phyloP scores from a whole-genome alignment of 768 basidiomycete genomes.

The Boletus eberwhitei region DNA sequence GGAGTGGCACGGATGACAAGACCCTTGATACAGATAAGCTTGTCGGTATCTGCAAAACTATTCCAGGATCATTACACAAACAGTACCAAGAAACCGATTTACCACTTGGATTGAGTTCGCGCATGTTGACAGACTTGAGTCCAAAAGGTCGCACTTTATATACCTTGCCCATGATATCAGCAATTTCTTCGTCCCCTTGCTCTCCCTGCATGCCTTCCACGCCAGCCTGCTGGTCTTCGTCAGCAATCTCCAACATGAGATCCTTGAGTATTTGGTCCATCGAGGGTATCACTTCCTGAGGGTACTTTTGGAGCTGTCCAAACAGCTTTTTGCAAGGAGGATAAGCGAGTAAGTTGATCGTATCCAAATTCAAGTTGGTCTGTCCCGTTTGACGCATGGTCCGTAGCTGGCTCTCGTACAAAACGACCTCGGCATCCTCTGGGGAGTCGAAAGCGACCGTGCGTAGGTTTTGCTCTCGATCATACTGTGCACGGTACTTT shows the following conservation, averaged over 20 bases:
- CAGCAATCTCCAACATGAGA: slow-evolving; percentile 83
- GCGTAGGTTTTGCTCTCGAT: slow-evolving; percentile 56
- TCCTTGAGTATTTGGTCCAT: slow-evolving; percentile 98
- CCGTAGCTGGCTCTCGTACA: slow-evolving; percentile 81
- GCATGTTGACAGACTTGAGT: slow-evolving; percentile 83
- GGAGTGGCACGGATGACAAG: slow-evolving; percentile 96
- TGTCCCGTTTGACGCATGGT: slow-evolving; percentile 90
- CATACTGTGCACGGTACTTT: slow-evolving; percentile 76
- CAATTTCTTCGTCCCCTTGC: slow-evolving; percentile 80
- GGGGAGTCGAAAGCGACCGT: slow-evolving; percentile 54
- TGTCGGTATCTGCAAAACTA: slow-evolving; percentile 80
- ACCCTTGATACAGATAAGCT: slow-evolving; percentile 93
- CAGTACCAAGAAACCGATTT: slow-evolving; percentile 13
- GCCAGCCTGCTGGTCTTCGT: slow-evolving; percentile 70
- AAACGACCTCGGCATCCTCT: slow-evolving; percentile 59
- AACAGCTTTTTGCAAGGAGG: slow-evolving; percentile 82
- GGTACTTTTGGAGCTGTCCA: slow-evolving; percentile 84
- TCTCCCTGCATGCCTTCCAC: slow-evolving; percentile 73
- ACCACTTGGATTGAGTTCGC: slow-evolving; percentile 93
- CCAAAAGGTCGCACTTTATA: slow-evolving; percentile 96
- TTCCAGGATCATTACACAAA: neutral
- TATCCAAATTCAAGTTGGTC: slow-evolving; percentile 89
- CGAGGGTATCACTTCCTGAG: slow-evolving; percentile 94
- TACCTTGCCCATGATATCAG: slow-evolving; percentile 79
- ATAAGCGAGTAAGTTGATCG: slow-evolving; percentile 81